These are phyloP conservation scores for Volvox carteri DNA, from an alignment of 163 green algal species.

Conservation along the genomic window DNA sequence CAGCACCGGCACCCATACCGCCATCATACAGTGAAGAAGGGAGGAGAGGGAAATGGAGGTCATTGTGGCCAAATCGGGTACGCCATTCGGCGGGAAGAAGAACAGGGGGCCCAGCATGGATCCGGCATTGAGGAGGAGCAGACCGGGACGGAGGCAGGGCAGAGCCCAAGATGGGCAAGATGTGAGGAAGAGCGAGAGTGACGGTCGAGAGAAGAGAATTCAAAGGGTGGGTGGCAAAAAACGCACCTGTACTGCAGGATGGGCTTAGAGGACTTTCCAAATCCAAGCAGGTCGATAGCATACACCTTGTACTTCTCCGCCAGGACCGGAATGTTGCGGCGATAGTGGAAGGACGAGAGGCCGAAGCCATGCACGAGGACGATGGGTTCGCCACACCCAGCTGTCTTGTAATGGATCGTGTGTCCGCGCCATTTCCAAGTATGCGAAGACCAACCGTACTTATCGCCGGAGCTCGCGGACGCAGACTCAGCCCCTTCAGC, in stretches of 20 bases:
- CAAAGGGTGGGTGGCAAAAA: not conserved
- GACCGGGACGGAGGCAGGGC: too few species aligned
- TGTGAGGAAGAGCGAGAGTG: too few species aligned
- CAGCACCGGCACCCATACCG: too few species aligned
- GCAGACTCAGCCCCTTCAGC: too few species aligned
- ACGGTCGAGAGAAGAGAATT: too few species aligned
- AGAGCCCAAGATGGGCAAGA: too few species aligned
- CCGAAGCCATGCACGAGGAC: conserved; percentile 91
- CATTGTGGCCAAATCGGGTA: too few species aligned
- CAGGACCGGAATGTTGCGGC: conserved; percentile 78
- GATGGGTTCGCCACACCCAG: conserved; percentile 73
- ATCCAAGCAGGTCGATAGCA: conserved; percentile 88
- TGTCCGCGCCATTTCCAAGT: conserved; percentile 61
- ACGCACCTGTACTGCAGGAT: conserved; percentile 71
- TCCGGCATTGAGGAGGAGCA: too few species aligned
- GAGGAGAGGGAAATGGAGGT: too few species aligned
- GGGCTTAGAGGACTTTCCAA: conserved; percentile 85
- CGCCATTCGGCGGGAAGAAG: too few species aligned
- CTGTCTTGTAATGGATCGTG: conserved; percentile 65
- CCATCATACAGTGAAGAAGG: too few species aligned
- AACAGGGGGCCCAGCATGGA: too few species aligned
- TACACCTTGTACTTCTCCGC: conserved; percentile 84
- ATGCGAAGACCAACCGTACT: conserved; percentile 48
- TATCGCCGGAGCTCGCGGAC: not conserved
- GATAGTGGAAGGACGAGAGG: conserved; percentile 74